Conservation (phyloP, 192 early-diverging fungal species). For the Kickxella alabastrina region DNA sequence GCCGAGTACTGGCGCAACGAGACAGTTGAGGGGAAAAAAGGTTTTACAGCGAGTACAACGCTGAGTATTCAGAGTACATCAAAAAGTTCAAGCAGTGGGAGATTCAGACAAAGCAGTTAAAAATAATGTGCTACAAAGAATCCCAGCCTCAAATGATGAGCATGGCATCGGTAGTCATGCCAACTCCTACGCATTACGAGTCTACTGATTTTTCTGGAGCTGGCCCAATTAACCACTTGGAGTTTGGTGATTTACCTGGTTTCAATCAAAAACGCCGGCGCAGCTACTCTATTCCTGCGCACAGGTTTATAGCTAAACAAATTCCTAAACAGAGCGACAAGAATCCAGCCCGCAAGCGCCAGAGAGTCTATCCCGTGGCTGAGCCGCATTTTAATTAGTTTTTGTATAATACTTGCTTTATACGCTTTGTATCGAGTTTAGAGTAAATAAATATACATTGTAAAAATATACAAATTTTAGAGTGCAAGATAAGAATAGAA, state of each 20-base stretch:
- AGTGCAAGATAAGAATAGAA: not conserved
- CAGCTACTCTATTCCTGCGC: too few relatives aligned
- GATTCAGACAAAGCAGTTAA: not conserved
- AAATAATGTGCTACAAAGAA: too few relatives aligned
- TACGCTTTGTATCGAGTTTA: not conserved
- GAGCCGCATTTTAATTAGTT: not conserved
- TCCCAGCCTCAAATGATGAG: too few relatives aligned
- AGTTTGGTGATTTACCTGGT: too few relatives aligned
- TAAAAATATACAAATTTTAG: not conserved
- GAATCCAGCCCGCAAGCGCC: not conserved
- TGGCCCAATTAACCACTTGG: too few relatives aligned
- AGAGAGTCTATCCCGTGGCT: not conserved
- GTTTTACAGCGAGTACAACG: conserved; percentile 13
- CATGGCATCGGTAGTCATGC: too few relatives aligned
- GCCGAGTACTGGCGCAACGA: conserved; percentile 31
- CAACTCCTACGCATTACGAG: too few relatives aligned
- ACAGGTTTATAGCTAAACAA: too few relatives aligned
- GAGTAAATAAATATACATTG: not conserved
- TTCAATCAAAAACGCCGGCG: too few relatives aligned
- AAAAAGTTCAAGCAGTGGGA: conserved; percentile 1
- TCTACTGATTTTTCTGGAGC: too few relatives aligned
- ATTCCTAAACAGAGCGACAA: too few relatives aligned
- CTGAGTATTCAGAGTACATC: conserved; percentile 16
- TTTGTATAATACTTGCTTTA: not conserved
- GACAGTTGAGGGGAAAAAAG: conserved; percentile 5